Percentiles rank a stretch among this genome's conserved stretches.
Evolutionary conservation across 495 filamentous ascomycete species (phyloP).

Genomic region (Glutinoglossum americanum): DNA sequence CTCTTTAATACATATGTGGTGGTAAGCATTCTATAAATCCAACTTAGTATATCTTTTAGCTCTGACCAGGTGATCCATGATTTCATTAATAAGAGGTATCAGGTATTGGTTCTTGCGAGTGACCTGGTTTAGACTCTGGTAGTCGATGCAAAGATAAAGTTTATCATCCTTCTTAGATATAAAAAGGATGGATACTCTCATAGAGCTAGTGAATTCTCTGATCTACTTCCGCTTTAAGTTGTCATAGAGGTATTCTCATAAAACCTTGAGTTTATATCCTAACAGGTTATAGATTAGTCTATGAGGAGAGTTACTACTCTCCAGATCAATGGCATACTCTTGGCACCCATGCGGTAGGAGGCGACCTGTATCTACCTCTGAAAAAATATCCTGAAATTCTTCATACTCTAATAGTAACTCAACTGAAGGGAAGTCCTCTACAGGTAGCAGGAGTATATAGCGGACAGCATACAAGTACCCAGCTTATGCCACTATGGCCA

Average conservation of each 20-base stretch:
- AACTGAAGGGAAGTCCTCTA: too few relatives aligned
- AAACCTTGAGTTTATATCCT: background rate
- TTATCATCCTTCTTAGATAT: conserved; percentile 10
- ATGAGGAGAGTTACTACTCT: background rate
- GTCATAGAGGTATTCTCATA: background rate
- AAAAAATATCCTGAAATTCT: background rate
- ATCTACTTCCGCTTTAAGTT: background rate
- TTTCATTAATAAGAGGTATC: conserved; percentile 4
- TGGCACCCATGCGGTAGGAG: background rate
- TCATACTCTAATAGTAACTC: background rate
- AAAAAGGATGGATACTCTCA: conserved; percentile 5
- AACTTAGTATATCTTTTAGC: background rate
- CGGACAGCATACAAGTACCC: background rate
- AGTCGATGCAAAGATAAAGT: conserved; percentile 8
- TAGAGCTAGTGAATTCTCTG: background rate
- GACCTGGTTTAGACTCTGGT: conserved; percentile 4
- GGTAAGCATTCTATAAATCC: background rate
- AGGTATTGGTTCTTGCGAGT: conserved; percentile 7
- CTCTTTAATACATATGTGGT: background rate
- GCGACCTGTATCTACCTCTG: background rate
- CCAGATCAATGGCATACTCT: background rate
- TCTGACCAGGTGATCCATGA: background rate
- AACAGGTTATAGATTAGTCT: background rate
- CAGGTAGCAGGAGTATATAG: background rate
- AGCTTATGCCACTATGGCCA: background rate